Evolutionary conservation across 345 rosid species (phyloP), one percentile per base, ranked within the genome.

Genomic region (Aethionema arabicum): DNA sequence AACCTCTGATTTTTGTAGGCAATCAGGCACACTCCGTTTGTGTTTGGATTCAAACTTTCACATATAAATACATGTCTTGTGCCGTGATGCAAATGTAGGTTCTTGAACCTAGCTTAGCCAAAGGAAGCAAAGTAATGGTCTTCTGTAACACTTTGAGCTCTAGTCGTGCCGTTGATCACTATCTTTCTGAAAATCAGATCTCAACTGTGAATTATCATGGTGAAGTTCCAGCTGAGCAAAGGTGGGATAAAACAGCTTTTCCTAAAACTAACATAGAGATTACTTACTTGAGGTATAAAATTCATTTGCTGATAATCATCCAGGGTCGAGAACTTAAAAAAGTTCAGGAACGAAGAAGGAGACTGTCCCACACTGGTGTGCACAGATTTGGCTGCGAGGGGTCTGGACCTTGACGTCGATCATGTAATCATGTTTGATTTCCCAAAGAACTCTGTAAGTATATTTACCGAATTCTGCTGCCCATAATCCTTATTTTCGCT

Each of bases 401-500:
- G 98, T 53, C 82, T 89, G 32, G 96, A 92, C 70, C 82, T 92
- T 52, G 93, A 81, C 36, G 97, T 89, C 3, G 89, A 92, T 82
- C 93, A 89, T 77, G 95, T 87, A 49, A 78, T 89, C 74, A 89
- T 89, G 95, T 89, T 89, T 76, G 97, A 92, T 79, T 92, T 89
- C 73, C 98, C 96, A 32, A 63, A 56, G 70, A 92, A 87, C 69
- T 92, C 95, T 29, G 97, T 92, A 76, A 89, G 95, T 32, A 38
- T 8, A 11, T 54, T 63, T 12, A 11, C 27, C 15, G 9, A 15
- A 31, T 52, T 6, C 32, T 37, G n/a, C 45, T 72, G 27, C 43
- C 16, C 44, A 27, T 13, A 36, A 44, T 32, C 32, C 51, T 61
- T 62, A 44, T 59, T 48, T 3, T 65, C 8, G 0, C 36, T 43